phyloP scores from a whole-genome alignment of 768 basidiomycete genomes.

The Guyanaporus albipodus region DNA sequence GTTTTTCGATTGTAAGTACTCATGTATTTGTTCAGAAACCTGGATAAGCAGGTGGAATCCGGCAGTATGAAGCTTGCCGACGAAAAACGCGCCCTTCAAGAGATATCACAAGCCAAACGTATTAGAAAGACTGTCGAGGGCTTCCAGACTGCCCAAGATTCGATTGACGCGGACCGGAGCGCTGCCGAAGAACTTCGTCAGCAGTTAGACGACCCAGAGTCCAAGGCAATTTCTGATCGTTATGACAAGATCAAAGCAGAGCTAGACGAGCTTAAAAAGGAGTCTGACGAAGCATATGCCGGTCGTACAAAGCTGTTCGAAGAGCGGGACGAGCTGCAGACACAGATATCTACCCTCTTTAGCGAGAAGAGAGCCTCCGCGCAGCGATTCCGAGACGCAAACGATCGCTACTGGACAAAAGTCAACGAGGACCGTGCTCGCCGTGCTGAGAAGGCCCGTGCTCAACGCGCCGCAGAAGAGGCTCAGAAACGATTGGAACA shows the following conservation, averaged over 20 bases:
- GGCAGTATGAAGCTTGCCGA: conserved; percentile 90
- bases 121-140: conserved; percentile 71
- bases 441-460: conserved; percentile 72
- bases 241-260: conserved; percentile 82
- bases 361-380: conserved; percentile 72
- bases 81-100: conserved; percentile 92
- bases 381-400: conserved; percentile 71
- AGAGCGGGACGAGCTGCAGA: conserved; percentile 74
- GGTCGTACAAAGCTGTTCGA: conserved; percentile 79
- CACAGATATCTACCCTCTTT: conserved; percentile 66
- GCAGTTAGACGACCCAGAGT: conserved; percentile 87
- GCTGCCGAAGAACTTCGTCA: conserved; percentile 75
- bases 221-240: conserved; percentile 73
- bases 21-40: conserved; percentile 44
- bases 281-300: conserved; percentile 80
- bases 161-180: conserved; percentile 75
- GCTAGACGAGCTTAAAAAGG: conserved; percentile 81
- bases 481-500: conserved; percentile 76
- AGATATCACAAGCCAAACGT: conserved; percentile 74
- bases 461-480: conserved; percentile 74
- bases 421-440: conserved; percentile 84
- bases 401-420: conserved; percentile 79
- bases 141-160: conserved; percentile 74
- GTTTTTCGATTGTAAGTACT: conserved; percentile 1
- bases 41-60: conserved; percentile 90